Evolutionary conservation across 768 basidiomycete genomes (phyloP), one percentile per base, ranked within the genome.

Genomic region (Tulasnella calospora): DNA sequence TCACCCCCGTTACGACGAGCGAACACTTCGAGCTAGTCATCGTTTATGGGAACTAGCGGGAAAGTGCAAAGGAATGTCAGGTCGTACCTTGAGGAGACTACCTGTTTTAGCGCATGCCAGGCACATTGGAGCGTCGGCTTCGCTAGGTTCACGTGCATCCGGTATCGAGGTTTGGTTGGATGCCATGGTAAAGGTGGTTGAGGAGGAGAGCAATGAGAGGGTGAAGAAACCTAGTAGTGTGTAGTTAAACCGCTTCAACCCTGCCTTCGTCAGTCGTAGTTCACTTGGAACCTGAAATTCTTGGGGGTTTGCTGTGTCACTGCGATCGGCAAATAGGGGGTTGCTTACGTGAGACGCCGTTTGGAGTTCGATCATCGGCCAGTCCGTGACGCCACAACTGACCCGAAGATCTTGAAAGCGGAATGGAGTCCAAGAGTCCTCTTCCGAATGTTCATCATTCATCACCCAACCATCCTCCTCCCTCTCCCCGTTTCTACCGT

Each of bases 21-120:
- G 87, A 79, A 84, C 89, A 19, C 90, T 88, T 81, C 85, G 84
- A 61, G 85, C 90, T 1, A 91, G 91, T 5, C 81, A 89, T 44
- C 85, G 88, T 30, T 85, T 98, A 21, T 86, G 92, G 55, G 84
- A 84, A 27, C 87, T 99, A n/a, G 91, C 97, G 1, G 86, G 88
- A 15, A 87, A 88, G 81, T 99, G 97, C 85, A 88, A 89, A 83
- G 89, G 89, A n/a, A 90, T 99, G 88, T 98, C 96, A 21, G 98
- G 98, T 19, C 91, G 98, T 46, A 92, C 94, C 0, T 88, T 99
- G 17, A 90, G 98, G 17, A 90, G 96, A 9, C 87, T 99, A n/a
- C 98, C 98, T 3, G 95, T 99, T 70, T 89, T 99, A 27, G 94
- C 96, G 1, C 90, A 98, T 70, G 94, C 97, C 5, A 88, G 90